Percentiles rank a stretch among this genome's conserved stretches.
These are phyloP conservation scores for Phytophthora tubulina DNA, from an alignment of 352 stramenopile species.

Conservation along the genomic window DNA sequence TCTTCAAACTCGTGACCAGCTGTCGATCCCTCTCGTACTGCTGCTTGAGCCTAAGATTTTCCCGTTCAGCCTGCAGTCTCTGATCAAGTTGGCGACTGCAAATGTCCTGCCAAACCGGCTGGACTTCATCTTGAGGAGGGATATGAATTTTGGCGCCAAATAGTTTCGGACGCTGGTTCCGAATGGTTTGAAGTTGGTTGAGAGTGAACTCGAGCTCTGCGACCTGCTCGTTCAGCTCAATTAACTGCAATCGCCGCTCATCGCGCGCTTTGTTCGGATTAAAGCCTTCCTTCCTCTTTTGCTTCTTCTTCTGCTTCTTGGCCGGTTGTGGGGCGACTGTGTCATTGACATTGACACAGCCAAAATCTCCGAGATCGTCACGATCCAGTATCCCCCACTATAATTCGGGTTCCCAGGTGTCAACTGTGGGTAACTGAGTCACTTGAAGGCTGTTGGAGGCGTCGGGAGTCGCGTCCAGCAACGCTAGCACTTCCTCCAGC, in stretches of 20 bases:
- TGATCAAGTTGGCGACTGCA: slow-evolving; percentile 24
- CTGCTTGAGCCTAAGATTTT: slow-evolving; percentile 46
- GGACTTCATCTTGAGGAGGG: slow-evolving; percentile 9
- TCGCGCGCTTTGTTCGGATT: slow-evolving; percentile 42
- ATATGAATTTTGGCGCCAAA: neutral
- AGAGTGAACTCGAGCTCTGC: slow-evolving; percentile 28
- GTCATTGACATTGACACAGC: neutral
- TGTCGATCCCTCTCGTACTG: slow-evolving; percentile 36
- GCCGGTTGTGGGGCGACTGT: too few relatives aligned
- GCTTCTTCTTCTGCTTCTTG: slow-evolving; percentile 11
- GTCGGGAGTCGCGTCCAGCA: slow-evolving; percentile 17
- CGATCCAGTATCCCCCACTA: slow-evolving; percentile 9
- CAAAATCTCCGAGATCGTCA: neutral
- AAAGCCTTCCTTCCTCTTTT: slow-evolving; percentile 18
- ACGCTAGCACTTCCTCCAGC: slow-evolving; percentile 26
- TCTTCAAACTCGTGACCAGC: slow-evolving; percentile 36
- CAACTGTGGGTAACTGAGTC: neutral
- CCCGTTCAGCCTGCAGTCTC: slow-evolving; percentile 28
- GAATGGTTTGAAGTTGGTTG: slow-evolving; percentile 13
- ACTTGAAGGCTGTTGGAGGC: neutral
- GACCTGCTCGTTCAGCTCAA: slow-evolving; percentile 24
- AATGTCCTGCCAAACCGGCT: slow-evolving; percentile 38
- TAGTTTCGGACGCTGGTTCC: slow-evolving; percentile 9
- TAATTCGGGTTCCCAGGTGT: neutral
- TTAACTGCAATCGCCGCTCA: slow-evolving; percentile 33